Evolutionary conservation across 805 yeast species (phyloP), one percentile per base, ranked within the genome.

Genomic region (Starmerella davenportii): DNA sequence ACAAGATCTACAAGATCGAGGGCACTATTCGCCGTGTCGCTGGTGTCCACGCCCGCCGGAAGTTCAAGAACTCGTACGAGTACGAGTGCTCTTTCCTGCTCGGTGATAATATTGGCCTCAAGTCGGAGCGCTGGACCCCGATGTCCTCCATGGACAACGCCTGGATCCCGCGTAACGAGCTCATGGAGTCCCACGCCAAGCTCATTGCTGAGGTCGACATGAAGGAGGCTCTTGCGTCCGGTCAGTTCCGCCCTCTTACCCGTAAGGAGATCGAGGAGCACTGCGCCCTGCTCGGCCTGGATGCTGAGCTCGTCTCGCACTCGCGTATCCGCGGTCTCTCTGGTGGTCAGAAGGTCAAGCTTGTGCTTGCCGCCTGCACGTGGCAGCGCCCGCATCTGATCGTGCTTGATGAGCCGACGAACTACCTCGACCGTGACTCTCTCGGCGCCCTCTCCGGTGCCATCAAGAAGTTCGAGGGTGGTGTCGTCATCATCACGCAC

Each of bases 341-440:
- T 56, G 98, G 98, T 79, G 98, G 98, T 74, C 98, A 90, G 76
- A 90, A 90, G 78, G 98, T 90, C 69, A 90, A 90, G 73, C 79
- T 90, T 65, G 98, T 90, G 60, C 72, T 90, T 60, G 99, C 99
- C 68, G 98, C 96, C 68, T 82, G 96, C 78, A 85, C 96, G 45
- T 90, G 98, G 98, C 95, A 87, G 74, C 87, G 96, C 76, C 98
- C 98, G 63, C 98, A 90, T 66, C 75, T 90, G 72, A 85, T 90
- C 58, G 98, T 90, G 56, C 79, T 87, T 44, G 98, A 87, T 62
- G 98, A 87, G 71, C 98, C 98, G 58, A 87, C 96, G 54, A 87
- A 87, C 65, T 87, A 90, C 68, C 68, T 87, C 63, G 98, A 87
- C 62, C 78, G 98, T 72, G 98, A 90, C 70, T 90, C 98, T 53